Base-by-base conservation (phyloP, 1,139 yeast species). In the Fermentozyma sake region DNA sequence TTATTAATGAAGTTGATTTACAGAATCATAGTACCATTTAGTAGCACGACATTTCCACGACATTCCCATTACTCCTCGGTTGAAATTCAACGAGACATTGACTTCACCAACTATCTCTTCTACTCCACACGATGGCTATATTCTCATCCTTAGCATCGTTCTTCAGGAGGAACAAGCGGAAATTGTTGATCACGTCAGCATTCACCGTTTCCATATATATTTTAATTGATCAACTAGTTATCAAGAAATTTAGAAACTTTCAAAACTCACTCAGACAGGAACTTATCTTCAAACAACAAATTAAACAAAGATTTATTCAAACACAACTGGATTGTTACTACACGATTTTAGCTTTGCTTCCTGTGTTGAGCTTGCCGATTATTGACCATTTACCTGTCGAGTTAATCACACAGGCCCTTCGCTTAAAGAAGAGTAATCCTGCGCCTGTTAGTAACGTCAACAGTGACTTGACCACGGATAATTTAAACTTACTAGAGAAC, bases 241-340 rank as follows among this genome's bases (percentile, higher is more conserved):
- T 41, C 39, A 61, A 66, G 41, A 77, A 78, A 52, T 61, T 85
- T 38, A 59, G 70, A 29, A 79, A 79, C 49, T 71, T 81, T 42
- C 89, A 81, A 49, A 74, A 79, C 39, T 67, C 79, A 26, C 58
- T 86, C 33, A 69, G 74, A 33, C 84, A 83, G 43, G 94, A 86
- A 55, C 72, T 81, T 32, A 75, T 80, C 34, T 80, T 87, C 29
- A 76, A 80, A 44, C 95, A 85, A 47, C 94, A 83, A 44, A 80
- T 81, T 24, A 45, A 46, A 27, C 50, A 51, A 28, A 35, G 95
- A 36, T 91, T 87, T 48, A 77, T 82, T 30, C 96, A 87, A 59
- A 91, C 96, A 12, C 97, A 89, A 49, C 81, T 80, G 44, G 97
- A 91, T 57, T 85, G 96, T 27, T 71, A 84, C 31, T 79, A 78